Base-by-base conservation (phyloP, 305 asterid genomes). In the Ilex paraguariensis region DNA sequence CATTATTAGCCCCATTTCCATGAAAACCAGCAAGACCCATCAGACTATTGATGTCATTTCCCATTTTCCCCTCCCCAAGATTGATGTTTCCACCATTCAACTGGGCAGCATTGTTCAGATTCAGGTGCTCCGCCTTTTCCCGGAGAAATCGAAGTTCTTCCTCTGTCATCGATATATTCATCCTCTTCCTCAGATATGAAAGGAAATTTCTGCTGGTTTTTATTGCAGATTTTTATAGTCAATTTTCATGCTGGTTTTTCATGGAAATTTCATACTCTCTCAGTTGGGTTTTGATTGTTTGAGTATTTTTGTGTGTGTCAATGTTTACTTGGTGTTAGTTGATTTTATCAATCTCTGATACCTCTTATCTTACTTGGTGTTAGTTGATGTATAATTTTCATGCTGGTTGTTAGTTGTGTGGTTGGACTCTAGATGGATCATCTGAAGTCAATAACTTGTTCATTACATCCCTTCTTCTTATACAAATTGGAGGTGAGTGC, bases 11-110 rank as follows among this genome's bases (percentile, higher is more conserved):
- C n/a, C n/a, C n/a, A n/a, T n/a, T n/a, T n/a, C n/a, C n/a, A n/a
- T n/a, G n/a, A n/a, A n/a, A n/a, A n/a, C n/a, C n/a, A n/a, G n/a
- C n/a, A n/a, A n/a, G 84, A 74, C 82, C 86, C 95, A 87, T 88
- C 87, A 85, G 74, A 1, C 80, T 10, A 42, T 59, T 83, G 7
- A 91, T 68, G 66, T 83, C 95, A 36, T 82, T 80, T 13, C 55
- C 91, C 56, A 66, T 70, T 16, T 57, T 73, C 1, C 61, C 86
- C 30, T 73, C 83, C 2, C 40, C 66, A 31, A 51, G 60, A 66
- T 60, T 61, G 39, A 21, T 30, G 30, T 70, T 67, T 42, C 59
- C 80, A 21, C 57, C 62, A 16, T 59, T 65, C 42, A 70, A 54
- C n/a, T 72, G 77, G 40, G 54, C n/a, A n/a, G n/a, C 68, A 54